Conservation (phyloP, 345 rosid genomes). For the Melaleuca alternifolia region DNA sequence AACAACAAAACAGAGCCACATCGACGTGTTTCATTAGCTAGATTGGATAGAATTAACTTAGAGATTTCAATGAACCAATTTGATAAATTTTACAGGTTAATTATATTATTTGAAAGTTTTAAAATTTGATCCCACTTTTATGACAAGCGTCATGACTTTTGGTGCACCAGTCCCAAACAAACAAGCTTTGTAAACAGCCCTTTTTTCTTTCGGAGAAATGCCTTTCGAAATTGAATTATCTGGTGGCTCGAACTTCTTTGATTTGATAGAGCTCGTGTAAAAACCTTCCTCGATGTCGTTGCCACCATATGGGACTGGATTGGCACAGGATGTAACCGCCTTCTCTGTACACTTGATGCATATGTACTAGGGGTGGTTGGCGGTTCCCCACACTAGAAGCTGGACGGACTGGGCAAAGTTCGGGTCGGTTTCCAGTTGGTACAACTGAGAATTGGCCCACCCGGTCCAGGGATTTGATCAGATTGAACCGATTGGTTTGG, state of each 20-base stretch:
- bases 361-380: too few species aligned
- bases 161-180: background rate
- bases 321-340: too few species aligned
- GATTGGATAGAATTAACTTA: background rate
- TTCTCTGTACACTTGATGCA: too few species aligned
- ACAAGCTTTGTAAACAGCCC: background rate
- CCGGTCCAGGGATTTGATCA: too few species aligned
- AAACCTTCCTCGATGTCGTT: background rate
- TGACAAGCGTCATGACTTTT: background rate
- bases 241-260: rapidly evolving
- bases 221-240: background rate
- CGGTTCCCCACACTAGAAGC: too few species aligned
- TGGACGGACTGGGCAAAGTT: too few species aligned
- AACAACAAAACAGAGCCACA: too few species aligned
- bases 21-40: too few species aligned
- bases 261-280: background rate
- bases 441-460: too few species aligned
- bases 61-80: background rate
- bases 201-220: background rate
- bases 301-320: too few species aligned
- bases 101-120: background rate
- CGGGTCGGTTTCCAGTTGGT: too few species aligned
- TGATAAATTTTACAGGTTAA: background rate
- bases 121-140: background rate
- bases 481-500: too few species aligned